phyloP scores from a whole-genome alignment of 176 grass and related monocot genomes.

The Zoysia japonica region DNA sequence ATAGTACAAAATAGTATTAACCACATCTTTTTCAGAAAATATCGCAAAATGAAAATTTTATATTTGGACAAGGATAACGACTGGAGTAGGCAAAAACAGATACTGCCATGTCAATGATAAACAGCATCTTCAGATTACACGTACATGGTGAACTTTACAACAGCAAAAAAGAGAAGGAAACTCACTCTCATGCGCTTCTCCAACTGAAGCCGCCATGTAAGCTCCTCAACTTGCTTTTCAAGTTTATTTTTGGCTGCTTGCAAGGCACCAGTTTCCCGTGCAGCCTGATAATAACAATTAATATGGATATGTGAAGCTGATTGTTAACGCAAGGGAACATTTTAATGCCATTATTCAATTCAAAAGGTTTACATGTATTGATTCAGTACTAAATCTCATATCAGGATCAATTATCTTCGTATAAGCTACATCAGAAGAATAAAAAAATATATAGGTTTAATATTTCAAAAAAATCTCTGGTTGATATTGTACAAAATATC shows the following conservation, averaged over 20 bases:
- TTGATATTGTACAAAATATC: constrained; percentile 15
- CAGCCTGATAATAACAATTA: constrained; percentile 63
- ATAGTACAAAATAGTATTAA: background rate
- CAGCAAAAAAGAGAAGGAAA: constrained; percentile 28
- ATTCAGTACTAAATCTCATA: constrained; percentile 5
- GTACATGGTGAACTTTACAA: background rate
- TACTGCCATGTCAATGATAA: constrained; percentile 6
- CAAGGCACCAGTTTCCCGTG: constrained; percentile 93
- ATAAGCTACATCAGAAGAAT: background rate
- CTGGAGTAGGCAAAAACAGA: constrained; percentile 21
- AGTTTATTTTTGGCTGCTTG: constrained; percentile 98
- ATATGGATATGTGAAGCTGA: constrained; percentile 25
- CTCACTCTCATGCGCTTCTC: constrained; percentile 95
- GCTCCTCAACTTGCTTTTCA: constrained; percentile 98
- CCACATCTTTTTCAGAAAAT: constrained; percentile 13
- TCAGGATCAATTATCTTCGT: background rate
- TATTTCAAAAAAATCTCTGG: background rate
- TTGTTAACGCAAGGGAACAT: constrained; percentile 5
- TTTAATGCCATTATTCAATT: constrained; percentile 23
- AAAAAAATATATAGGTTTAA: background rate
- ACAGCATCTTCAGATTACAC: constrained; percentile 9
- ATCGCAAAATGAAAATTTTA: background rate
- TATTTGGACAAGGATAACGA: background rate
- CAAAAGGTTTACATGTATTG: background rate
- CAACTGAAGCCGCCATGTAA: constrained; percentile 81